Evolutionary conservation across 2,329 filamentous ascomycete genomes (phyloP), one percentile per base, ranked within the genome.

Genomic region (Colletotrichum somersetense): DNA sequence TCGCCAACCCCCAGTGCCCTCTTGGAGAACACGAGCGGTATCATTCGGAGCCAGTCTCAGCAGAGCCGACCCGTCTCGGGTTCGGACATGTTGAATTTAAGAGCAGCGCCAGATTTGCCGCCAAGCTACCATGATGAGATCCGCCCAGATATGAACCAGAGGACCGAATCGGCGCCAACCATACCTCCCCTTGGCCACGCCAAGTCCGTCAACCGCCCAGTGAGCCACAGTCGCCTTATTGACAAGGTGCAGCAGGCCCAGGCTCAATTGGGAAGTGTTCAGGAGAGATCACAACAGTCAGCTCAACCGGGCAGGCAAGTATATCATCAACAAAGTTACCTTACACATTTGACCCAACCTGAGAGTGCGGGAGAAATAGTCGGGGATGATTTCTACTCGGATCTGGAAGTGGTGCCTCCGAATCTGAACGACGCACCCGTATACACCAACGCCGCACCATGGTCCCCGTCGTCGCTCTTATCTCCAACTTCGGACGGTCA

Each of bases 161-260:
- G 26, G 26, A 33, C 50, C 5, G 23, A 33, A 18, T 33, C 5
- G 8, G 59, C 30, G 26, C 30, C 42, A 4, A 16, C 48, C 48
- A 3, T n/a, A 14, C 18, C 6, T 20, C 44, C 42, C 50, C 50
- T 33, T 10, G 14, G 50, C 26, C 50, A 52, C 23, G 26, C 16
- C 12, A 61, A 33, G 57, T 61, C 57, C 23, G 16, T 61, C 40
- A 61, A 61, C 23, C 57, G 57, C 11, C 57, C 40, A 12, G 35
- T 48, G 16, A 40, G 40, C 57, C 57, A 61, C 40, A 61, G 35
- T 12, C 57, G 57, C 12, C 23, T 61, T 2, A 61, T 61, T 3
- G 40, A 26, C 6, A 46, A 61, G 16, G 57, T 61, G 5, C 20
- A 33, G 23, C 57, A 61, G 23, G 57, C 57, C 16, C 57, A 61